Evolutionary conservation across 2,329 filamentous ascomycete species (phyloP).

Genomic region (Fusarium pseudograminearum): DNA sequence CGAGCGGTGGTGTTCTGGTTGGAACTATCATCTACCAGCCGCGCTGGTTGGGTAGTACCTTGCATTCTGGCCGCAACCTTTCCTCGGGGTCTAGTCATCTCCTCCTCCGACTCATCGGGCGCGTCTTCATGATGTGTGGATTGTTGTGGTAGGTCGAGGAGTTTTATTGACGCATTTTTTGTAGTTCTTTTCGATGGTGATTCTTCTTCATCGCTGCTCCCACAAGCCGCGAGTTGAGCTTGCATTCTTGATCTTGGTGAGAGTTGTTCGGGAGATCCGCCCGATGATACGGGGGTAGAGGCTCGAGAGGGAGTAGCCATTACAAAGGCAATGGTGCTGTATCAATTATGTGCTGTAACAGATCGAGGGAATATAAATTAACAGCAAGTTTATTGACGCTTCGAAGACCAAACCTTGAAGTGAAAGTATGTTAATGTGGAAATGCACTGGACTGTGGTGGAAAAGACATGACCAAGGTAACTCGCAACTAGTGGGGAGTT

Average conservation of each 20-base stretch:
- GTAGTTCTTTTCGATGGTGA: slow-evolving; percentile 29
- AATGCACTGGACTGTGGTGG: slow-evolving; percentile 17
- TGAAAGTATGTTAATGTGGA: slow-evolving; percentile 12
- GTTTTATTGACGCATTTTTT: slow-evolving; percentile 19
- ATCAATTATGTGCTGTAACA: background rate
- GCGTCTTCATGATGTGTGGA: slow-evolving; percentile 58
- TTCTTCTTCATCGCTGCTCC: slow-evolving; percentile 62
- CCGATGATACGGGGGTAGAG: slow-evolving; percentile 59
- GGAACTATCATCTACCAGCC: background rate
- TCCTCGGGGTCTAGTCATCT: slow-evolving; percentile 65
- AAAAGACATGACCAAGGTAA: slow-evolving; percentile 29
- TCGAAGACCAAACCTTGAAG: slow-evolving; percentile 1
- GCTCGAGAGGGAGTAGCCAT: slow-evolving; percentile 62
- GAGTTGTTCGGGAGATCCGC: slow-evolving; percentile 58
- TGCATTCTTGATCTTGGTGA: slow-evolving; percentile 67
- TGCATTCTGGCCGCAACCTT: slow-evolving; percentile 75
- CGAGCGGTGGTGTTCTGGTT: slow-evolving; percentile 50
- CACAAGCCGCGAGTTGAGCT: slow-evolving; percentile 64
- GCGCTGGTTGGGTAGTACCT: slow-evolving; percentile 47
- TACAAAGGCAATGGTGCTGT: slow-evolving; percentile 29
- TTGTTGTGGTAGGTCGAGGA: slow-evolving; percentile 23
- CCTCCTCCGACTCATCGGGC: slow-evolving; percentile 56
- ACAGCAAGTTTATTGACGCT: slow-evolving; percentile 1
- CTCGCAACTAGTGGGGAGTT: slow-evolving; percentile 41
- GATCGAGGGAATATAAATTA: background rate